phyloP scores from a whole-genome alignment of 768 basidiomycete species.

The Dioszegia crocea region DNA sequence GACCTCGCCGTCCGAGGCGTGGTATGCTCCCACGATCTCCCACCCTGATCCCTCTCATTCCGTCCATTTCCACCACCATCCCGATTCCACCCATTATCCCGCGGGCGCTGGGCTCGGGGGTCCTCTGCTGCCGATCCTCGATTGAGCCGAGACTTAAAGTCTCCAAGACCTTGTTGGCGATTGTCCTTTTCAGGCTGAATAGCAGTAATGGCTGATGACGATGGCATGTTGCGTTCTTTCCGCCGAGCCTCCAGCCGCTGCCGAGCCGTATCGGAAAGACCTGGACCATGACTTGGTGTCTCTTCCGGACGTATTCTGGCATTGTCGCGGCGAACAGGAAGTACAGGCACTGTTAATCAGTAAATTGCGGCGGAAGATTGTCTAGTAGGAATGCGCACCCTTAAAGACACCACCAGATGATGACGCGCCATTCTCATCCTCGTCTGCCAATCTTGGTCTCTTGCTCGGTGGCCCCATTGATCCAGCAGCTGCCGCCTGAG shows the following conservation, averaged over 20 bases:
- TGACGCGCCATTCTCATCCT: conserved; percentile 48
- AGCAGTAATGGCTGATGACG: conserved; percentile 23
- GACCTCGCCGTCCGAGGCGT: conserved; percentile 41
- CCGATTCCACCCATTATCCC: conserved; percentile 48
- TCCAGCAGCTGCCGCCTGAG: conserved; percentile 56
- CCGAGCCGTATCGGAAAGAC: conserved; percentile 71
- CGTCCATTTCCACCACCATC: conserved; percentile 54
- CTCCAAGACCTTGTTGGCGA: conserved; percentile 66
- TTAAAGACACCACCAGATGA: conserved; percentile 70
- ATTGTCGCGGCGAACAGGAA: conserved; percentile 63
- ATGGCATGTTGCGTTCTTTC: conserved; percentile 63
- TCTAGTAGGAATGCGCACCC: conserved; percentile 55
- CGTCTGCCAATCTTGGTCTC: conserved; percentile 62
- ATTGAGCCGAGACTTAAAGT: conserved; percentile 89
- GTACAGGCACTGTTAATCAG: conserved; percentile 62
- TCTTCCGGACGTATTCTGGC: conserved; percentile 74
- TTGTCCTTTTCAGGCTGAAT: conserved; percentile 21
- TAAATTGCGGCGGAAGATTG: not conserved
- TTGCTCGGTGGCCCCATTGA: conserved; percentile 52
- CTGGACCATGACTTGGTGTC: conserved; percentile 89
- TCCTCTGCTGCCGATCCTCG: conserved; percentile 56
- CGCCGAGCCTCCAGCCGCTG: conserved; percentile 72
- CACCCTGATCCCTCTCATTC: conserved; percentile 52
- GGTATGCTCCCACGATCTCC: conserved; percentile 46
- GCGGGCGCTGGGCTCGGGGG: conserved; percentile 51